phyloP scores from a whole-genome alignment of 805 yeast genomes.

The Yamadazyma scolyti region DNA sequence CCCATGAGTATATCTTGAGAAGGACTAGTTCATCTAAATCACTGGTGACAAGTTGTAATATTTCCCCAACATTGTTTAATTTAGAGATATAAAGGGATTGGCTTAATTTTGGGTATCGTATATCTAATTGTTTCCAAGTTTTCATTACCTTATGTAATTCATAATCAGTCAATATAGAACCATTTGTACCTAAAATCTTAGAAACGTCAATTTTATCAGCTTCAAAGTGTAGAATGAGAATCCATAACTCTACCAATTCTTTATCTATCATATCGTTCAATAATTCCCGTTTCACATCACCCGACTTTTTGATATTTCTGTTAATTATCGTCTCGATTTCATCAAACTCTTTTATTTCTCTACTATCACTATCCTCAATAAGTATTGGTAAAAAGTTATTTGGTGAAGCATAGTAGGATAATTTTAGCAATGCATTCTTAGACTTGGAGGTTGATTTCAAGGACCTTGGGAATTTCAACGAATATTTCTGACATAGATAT shows the following conservation, averaged over 20 bases:
- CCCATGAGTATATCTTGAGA: conserved; percentile 15
- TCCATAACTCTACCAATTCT: conserved; percentile 42
- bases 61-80: conserved; percentile 2
- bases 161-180: conserved; percentile 4
- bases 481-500: conserved; percentile 42
- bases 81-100: conserved; percentile 7
- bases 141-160: conserved; percentile 19
- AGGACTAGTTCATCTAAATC: background rate
- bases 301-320: conserved; percentile 2
- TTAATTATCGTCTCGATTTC: too few species aligned
- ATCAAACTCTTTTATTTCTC: conserved; percentile 23
- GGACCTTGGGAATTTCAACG: conserved; percentile 16
- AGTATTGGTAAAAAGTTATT: conserved; percentile 52
- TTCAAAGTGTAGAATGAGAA: conserved; percentile 52
- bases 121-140: conserved; percentile 22
- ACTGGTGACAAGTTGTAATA: conserved; percentile 2
- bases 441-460: background rate
- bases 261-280: conserved; percentile 25
- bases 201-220: conserved; percentile 6
- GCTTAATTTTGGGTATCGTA: conserved; percentile 24
- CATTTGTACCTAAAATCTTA: conserved; percentile 6
- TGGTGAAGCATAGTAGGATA: conserved; percentile 49
- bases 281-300: conserved; percentile 1
- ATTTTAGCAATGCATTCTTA: conserved; percentile 31
- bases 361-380: conserved; percentile 44